phyloP scores from a whole-genome alignment of 2,329 filamentous ascomycete species.

The Trichophyton schoenleinii region DNA sequence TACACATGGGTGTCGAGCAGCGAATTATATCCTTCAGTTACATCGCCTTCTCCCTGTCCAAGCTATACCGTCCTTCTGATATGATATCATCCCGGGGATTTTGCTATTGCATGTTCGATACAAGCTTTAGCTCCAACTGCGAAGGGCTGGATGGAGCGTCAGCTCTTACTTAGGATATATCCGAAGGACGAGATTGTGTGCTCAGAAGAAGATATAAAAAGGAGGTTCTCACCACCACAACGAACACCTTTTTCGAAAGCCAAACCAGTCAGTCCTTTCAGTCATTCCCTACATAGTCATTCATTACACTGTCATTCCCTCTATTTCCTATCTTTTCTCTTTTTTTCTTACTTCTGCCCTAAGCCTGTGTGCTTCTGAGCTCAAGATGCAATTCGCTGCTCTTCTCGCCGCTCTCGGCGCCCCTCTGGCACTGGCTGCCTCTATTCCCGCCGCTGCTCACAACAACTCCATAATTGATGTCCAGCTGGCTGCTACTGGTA shows the following conservation, averaged over 20 bases:
- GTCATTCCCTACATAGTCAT: neutral
- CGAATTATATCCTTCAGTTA: neutral
- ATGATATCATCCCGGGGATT: neutral
- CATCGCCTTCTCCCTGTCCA: neutral
- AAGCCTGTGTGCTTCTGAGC: neutral
- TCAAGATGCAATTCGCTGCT: neutral
- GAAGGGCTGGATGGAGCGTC: neutral
- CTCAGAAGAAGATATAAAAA: neutral
- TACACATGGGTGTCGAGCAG: neutral
- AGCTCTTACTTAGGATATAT: neutral
- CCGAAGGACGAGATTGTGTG: neutral
- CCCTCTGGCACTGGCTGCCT: neutral
- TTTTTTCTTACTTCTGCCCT: neutral
- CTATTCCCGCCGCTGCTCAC: neutral
- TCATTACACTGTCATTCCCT: neutral
- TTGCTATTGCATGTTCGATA: neutral
- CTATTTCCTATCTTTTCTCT: neutral
- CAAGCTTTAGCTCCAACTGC: neutral
- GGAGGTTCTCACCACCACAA: neutral
- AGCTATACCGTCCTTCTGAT: neutral
- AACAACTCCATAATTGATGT: slow-evolving; percentile 2
- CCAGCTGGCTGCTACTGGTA: slow-evolving; percentile 6
- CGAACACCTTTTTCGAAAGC: neutral
- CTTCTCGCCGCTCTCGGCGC: neutral
- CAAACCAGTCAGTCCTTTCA: neutral